Conservation (phyloP, 73 alveolate genomes). For the Blepharisma stoltei region DNA sequence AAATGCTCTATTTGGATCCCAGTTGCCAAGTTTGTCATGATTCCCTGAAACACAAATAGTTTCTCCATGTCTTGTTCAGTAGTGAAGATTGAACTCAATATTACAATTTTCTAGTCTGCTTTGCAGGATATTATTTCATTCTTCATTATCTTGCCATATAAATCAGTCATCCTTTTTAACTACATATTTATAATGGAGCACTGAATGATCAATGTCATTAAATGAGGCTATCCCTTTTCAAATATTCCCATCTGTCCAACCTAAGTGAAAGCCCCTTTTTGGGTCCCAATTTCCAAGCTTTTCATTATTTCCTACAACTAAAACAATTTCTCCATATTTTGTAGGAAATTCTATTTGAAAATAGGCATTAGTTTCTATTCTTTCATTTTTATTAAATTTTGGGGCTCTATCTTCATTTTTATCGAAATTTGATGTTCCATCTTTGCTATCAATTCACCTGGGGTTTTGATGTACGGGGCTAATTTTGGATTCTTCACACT, state of each 20-base stretch:
- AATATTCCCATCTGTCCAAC: slow-evolving; percentile 6
- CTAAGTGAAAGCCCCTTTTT: neutral
- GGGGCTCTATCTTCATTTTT: no score
- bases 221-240: neutral
- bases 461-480: no score
- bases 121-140: no score
- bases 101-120: neutral
- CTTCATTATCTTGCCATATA: no score
- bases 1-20: slow-evolving; percentile 24
- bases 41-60: neutral
- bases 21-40: slow-evolving; percentile 4
- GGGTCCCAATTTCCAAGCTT: slow-evolving; percentile 25
- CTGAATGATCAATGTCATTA: no score
- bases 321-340: neutral
- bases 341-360: neutral
- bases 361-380: neutral
- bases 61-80: neutral
- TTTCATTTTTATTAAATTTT: no score
- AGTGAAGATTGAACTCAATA: neutral
- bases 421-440: no score
- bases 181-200: no score
- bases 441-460: no score
- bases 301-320: neutral
- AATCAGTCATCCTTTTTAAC: no score
- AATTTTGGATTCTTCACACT: no score